Evolutionary conservation across 2,329 filamentous ascomycete genomes (phyloP), one percentile per base, ranked within the genome.

Genomic region (Trichoderma aggressivum): DNA sequence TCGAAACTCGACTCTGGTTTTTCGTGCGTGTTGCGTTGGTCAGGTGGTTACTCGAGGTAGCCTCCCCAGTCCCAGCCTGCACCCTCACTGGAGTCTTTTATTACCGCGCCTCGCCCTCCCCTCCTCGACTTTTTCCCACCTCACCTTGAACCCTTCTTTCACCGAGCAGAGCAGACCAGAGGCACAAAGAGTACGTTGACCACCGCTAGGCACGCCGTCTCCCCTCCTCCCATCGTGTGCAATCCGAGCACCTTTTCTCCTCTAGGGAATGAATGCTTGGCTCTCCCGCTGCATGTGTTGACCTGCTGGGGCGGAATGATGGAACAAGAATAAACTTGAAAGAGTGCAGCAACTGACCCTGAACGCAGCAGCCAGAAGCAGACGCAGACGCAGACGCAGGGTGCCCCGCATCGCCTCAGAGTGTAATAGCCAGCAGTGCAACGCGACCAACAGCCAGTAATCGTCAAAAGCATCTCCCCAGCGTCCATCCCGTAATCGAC

Each of bases 101-200:
- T 72, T 72, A 72, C 70, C 64, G 70, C 70, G 70, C 70, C 65
- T 70, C 70, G 70, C 70, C 65, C 70, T 72, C 70, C 70, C 70
- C 70, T 72, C 70, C 30, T 68, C 64, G 34, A 72, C 34, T 63
- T 64, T 59, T 72, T 36, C 18, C 63, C 24, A 60, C 59, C 58
- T 72, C 70, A 72, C 70, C 70, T 72, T 70, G 70, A 70, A 72
- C 47, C 70, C 58, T 59, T 64, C 66, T 61, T 72, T 72, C 70
- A 72, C 70, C 70, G 70, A 72, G 70, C 58, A 70, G 65, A 70
- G 58, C 56, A 63, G 26, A n/a, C n/a, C n/a, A 14, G 50, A 59
- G 70, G 53, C 56, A 59, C 39, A 70, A 72, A 72, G 43, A 64
- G 70, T 72, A 72, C 66, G 70, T 72, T 64, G 47, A 59, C 39